Base-by-base conservation (phyloP, 1,139 yeast species). In the Hansenula anomala region DNA sequence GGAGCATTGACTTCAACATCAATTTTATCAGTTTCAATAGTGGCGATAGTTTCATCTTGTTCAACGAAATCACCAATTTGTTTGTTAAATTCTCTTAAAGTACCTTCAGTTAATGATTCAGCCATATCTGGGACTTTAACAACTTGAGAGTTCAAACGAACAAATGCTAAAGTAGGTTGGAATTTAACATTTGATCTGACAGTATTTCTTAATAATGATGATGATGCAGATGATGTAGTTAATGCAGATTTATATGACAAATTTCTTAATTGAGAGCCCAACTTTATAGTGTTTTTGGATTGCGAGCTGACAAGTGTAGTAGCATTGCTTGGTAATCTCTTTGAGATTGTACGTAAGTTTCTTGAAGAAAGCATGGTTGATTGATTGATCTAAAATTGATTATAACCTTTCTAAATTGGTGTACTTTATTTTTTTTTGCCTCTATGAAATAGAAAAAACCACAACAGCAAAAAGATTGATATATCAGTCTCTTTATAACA, bases 91-190 rank as follows among this genome's bases (percentile, higher is more conserved):
- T 88, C 82, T 47, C 88, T 72, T 53, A 92, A 75, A 37, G 97
- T 88, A 63, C 99, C 99, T 66, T 92, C 99, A 36, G 97, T 88
- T 60, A 92, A 84, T 39, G 97, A 90, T 67, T 92, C 99, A 37
- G 98, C 98, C 97, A 92, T 89, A 52, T 88, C 95, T 38, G 99
- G 99, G 28, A 92, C 98, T 65, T 89, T 87, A 42, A 92, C 95
- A 40, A 63, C 54, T 35, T 67, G 62, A 27, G 70, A 62, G 41
- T 63, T 61, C 47, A 42, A 49, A 42, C 58, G 49, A 23, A 45
- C 44, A 28, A 47, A 46, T 16, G 19, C 4, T 24, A 44, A 24
- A 16, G 39, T 23, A 20, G 36, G 43, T 27, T 33, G 19, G 12
- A 13, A 25, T 29, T 29, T 24, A 26, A 24, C 15, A 32, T 6